Base-by-base conservation (phyloP, 2,329 filamentous ascomycete genomes). In the Sporothrix phasma region DNA sequence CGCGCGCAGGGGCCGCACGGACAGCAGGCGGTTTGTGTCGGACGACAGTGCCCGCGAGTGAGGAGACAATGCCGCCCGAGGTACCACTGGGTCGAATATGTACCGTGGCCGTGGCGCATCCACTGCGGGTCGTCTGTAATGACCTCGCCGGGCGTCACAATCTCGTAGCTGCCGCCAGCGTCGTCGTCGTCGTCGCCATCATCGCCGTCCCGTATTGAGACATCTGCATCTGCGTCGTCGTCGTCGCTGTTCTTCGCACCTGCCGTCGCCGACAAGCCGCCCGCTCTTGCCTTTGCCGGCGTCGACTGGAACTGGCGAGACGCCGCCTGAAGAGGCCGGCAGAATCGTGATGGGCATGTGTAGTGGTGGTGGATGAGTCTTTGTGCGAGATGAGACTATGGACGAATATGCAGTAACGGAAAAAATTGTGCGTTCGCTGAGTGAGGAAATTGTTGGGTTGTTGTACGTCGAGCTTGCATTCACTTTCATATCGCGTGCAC, bases 71-170 rank as follows among this genome's bases (percentile, higher is more conserved):
- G 65, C 86, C 82, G 4, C 83, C 84, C 6, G 51, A 39, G 1
- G 19, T 26, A 34, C 46, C 47, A 61, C 82, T 81, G 54, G 82
- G 19, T 84, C 82, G 54, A 89, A 75, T 90, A 96, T 59, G 94
- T 99, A 69, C 94, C 94, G 78, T 99, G 94, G 71, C 94, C 94
- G 46, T n/a, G n/a, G n/a, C 86, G 86, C 93, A 97, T 97, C 91
- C 91, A 97, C 80, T 97, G 92, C n/a, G 91, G 83, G 75, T 97
- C 92, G 68, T 87, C 84, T 11, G 93, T 97, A 70, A 97, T 90
- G 66, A 88, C 78, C 73, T 95, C 89, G 71, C 93, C 94, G 0
- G 93, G 93, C 0, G 92, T 96, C 69, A 96, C 88, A 69, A 97
- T 88, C 41, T 81, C 77, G 70, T 76, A 70, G 65, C 71, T 70